Percentiles rank a stretch among this genome's conserved stretches.
Evolutionary conservation across 768 basidiomycete genomes (phyloP).

Genomic region (Amylocystis lapponica): DNA sequence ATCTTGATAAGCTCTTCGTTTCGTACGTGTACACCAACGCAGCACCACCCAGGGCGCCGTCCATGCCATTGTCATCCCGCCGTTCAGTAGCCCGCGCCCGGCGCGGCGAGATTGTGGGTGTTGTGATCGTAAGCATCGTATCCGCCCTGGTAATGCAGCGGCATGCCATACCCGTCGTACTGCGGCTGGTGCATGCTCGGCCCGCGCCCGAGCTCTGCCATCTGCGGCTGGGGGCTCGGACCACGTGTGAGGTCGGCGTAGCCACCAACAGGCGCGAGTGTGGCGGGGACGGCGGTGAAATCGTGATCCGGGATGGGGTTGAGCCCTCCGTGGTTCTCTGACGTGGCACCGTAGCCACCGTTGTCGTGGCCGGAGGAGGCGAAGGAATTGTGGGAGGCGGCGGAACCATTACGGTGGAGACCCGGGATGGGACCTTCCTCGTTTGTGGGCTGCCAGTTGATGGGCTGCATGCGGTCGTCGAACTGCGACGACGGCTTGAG

Average conservation of each 20-base stretch:
- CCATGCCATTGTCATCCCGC: constrained; percentile 4
- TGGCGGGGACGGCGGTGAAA: constrained; percentile 58
- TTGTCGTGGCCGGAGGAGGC: constrained; percentile 41
- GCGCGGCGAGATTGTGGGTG: constrained; percentile 1
- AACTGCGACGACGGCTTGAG: constrained; percentile 76
- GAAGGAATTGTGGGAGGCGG: constrained; percentile 57
- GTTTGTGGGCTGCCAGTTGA: constrained; percentile 79
- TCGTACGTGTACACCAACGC: constrained; percentile 17
- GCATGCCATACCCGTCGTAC: constrained; percentile 52
- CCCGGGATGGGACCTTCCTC: constrained; percentile 41
- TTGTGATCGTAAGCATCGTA: constrained; percentile 23
- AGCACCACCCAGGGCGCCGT: constrained; percentile 1
- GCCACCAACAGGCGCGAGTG: constrained; percentile 64
- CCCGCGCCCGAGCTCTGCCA: constrained; percentile 48
- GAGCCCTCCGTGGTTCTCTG: constrained; percentile 31
- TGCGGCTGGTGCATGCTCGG: constrained; percentile 41
- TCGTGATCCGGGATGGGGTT: constrained; percentile 65
- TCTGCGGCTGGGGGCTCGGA: constrained; percentile 60
- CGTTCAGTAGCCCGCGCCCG: constrained; percentile 1
- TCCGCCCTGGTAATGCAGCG: constrained; percentile 55
- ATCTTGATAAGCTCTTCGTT: constrained; percentile 14
- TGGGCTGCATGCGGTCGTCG: constrained; percentile 80
- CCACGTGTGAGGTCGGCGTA: constrained; percentile 82
- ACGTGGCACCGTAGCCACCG: constrained; percentile 22
- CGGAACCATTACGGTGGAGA: constrained; percentile 50